phyloP scores from a whole-genome alignment of 768 basidiomycete species.

The Rhizopogon vulgaris region DNA sequence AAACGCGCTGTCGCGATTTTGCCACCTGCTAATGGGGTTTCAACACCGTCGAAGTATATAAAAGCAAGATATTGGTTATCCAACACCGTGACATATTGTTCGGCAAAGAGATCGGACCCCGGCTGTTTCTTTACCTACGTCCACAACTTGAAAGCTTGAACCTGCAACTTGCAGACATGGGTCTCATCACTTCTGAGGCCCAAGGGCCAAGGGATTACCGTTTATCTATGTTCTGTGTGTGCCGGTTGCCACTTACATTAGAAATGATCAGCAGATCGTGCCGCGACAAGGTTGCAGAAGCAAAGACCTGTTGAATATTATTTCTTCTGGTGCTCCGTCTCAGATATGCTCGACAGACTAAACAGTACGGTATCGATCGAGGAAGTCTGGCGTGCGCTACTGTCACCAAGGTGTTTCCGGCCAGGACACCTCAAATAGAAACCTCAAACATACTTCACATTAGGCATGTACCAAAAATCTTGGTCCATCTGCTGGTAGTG shows the following conservation, averaged over 20 bases:
- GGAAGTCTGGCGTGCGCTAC: conserved; percentile 56
- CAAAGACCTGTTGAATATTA: conserved; percentile 27
- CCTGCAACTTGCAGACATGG: neutral
- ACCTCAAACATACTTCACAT: conserved; percentile 5
- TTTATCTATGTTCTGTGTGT: conserved; percentile 88
- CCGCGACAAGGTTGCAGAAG: conserved; percentile 70
- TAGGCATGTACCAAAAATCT: conserved; percentile 46
- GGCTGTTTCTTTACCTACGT: too few relatives aligned
- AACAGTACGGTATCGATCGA: conserved; percentile 65
- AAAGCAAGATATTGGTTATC: too few relatives aligned
- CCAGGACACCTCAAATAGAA: conserved; percentile 3
- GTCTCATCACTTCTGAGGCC: neutral
- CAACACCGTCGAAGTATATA: too few relatives aligned
- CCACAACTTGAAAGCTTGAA: too few relatives aligned
- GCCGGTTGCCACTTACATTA: too few relatives aligned
- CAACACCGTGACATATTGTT: too few relatives aligned
- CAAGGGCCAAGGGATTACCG: conserved; percentile 54
- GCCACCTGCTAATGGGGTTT: too few relatives aligned
- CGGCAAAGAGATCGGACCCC: too few relatives aligned
- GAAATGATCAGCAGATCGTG: conserved; percentile 65
- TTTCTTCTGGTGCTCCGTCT: neutral
- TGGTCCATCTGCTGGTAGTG: conserved; percentile 26
- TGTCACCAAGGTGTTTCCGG: conserved; percentile 43
- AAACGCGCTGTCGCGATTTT: neutral
- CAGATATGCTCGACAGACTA: conserved; percentile 22